Base-by-base conservation (phyloP, 2,329 filamentous ascomycete species). In the Ilyonectria robusta region DNA sequence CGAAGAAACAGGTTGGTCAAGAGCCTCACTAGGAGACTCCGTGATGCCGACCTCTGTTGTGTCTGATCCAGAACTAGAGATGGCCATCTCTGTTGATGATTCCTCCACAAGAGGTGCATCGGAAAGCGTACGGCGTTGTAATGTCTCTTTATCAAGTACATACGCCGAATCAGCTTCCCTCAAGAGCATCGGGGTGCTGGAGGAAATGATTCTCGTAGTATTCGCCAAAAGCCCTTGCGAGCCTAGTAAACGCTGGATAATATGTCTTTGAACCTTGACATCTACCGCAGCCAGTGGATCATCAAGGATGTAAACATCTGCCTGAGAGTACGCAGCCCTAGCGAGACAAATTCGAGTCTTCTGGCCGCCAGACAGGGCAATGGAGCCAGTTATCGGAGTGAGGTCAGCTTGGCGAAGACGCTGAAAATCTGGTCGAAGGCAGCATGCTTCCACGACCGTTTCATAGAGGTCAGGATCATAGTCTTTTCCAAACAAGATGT, bases 281-380 rank as follows among this genome's bases (percentile, higher is more conserved):
- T 61, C 59, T n/a, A 61, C 59, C 3, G 59, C 48, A 9, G 59
- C 51, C 8, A 61, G 23, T 7, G 47, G 42, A 37, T 61, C 59
- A 23, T 61, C 59, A 13, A 61, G 15, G 17, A 54, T 33, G 21
- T 46, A 46, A 46, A 61, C 50, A 11, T 61, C 59, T 15, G 48
- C 48, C 6, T 37, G 15, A 6, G 59, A 61, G 19, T 61, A 61
- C 6, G 40, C 37, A 17, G 59, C 59, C 29, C 59, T 54, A 0
- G 59, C 59, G 15, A 61, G 15, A 1, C 44, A 35, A n/a, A 61
- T 46, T 33, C 59, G 48, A 15, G 48, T 48, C 19, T 47, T 61
- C 29, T 61, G 59, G 6, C 59, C 59, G 11, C 59, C 59, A 3
- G 48, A 54, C 17, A 61, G 37, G 26, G 42, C 33, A n/a, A 61